Evolutionary conservation across 2,329 filamentous ascomycete species (phyloP).

Genomic region (Drechslerella stenobrocha): DNA sequence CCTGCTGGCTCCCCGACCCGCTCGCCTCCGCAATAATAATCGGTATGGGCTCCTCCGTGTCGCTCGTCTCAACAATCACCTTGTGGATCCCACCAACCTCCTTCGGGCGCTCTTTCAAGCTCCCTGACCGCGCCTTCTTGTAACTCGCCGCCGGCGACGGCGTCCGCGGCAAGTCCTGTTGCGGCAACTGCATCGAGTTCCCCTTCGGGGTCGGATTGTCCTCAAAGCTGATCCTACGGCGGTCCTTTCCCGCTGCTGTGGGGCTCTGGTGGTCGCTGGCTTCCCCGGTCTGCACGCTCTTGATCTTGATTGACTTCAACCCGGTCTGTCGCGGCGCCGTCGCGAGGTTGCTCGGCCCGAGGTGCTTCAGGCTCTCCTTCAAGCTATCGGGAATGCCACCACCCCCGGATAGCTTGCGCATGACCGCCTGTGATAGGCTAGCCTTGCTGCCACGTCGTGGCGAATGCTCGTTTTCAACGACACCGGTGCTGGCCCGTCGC

Average conservation of each 20-base stretch:
- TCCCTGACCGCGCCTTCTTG: conserved; percentile 64
- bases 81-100: conserved; percentile 74
- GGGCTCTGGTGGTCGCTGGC: conserved; percentile 45
- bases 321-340: conserved; percentile 67
- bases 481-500: conserved; percentile 53
- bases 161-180: conserved; percentile 54
- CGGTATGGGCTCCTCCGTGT: neutral
- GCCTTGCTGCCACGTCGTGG: conserved; percentile 44
- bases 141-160: conserved; percentile 60
- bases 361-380: conserved; percentile 66
- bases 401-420: conserved; percentile 48
- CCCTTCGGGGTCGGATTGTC: conserved; percentile 6
- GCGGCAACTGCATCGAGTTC: conserved; percentile 50
- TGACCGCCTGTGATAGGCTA: conserved; percentile 49
- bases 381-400: conserved; percentile 59
- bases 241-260: conserved; percentile 13
- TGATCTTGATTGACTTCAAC: conserved; percentile 69
- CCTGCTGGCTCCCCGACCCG: neutral
- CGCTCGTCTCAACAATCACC: conserved; percentile 70
- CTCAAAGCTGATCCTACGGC: conserved; percentile 24
- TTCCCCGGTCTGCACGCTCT: conserved; percentile 56
- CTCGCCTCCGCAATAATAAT: conserved; percentile 8
- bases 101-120: conserved; percentile 75
- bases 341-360: conserved; percentile 70
- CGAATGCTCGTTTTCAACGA: conserved; percentile 59